These are phyloP conservation scores for Penicillium egyptiacum DNA, from an alignment of 495 filamentous ascomycete genomes.

Conservation along the genomic window DNA sequence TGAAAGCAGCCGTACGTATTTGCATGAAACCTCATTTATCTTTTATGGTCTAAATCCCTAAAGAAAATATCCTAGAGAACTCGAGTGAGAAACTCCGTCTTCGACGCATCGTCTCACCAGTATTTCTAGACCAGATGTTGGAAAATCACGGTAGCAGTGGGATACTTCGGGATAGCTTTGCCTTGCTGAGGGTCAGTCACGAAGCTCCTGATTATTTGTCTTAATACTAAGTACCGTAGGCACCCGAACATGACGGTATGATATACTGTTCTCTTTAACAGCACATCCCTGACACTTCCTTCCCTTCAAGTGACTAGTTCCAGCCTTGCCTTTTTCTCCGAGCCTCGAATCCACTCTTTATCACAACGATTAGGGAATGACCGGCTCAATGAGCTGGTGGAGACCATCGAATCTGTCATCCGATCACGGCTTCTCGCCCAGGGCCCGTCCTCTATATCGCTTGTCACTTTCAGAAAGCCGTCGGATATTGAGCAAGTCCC, in stretches of 20 bases:
- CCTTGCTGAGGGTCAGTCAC: conserved; percentile 5
- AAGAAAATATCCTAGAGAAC: too few relatives aligned
- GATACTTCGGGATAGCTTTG: background rate
- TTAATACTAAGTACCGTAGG: background rate
- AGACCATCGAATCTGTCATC: too few relatives aligned
- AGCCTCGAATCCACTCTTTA: conserved; percentile 31
- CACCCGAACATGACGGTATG: background rate
- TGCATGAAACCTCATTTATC: background rate
- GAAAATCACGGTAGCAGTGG: background rate
- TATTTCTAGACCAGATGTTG: background rate
- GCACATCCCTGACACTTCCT: background rate
- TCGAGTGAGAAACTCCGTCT: too few relatives aligned
- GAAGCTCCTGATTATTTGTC: background rate
- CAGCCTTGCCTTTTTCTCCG: conserved; percentile 39
- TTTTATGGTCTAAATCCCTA: too few relatives aligned
- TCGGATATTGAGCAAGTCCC: too few relatives aligned
- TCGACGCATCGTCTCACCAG: too few relatives aligned
- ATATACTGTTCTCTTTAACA: too few relatives aligned
- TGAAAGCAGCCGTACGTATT: background rate
- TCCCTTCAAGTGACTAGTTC: conserved; percentile 26
- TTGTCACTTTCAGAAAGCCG: too few relatives aligned
- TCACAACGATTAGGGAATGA: conserved; percentile 33
- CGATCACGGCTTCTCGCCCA: too few relatives aligned
- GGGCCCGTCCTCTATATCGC: too few relatives aligned
- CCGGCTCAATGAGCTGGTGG: conserved; percentile 36